A percentile compares a stretch with the other conserved stretches of the same genome.
phyloP scores from a whole-genome alignment of 1,139 yeast genomes.

The Lodderomyces margitis region DNA sequence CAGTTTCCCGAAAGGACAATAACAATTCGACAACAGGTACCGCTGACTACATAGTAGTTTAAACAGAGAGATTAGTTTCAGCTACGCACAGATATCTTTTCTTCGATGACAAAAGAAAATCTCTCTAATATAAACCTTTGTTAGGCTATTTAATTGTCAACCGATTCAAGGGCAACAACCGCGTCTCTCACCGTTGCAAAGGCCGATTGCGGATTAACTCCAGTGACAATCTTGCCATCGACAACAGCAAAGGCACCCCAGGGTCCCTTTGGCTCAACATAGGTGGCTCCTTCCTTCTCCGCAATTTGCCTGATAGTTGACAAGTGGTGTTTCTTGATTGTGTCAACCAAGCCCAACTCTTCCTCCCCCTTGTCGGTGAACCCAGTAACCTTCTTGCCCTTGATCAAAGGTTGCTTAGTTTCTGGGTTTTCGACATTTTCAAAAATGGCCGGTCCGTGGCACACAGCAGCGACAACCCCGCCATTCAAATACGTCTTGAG shows the following conservation, averaged over 20 bases:
- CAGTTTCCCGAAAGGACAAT: too few species aligned
- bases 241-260: conserved; percentile 50
- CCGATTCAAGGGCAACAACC: conserved; percentile 10
- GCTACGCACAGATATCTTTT: too few species aligned
- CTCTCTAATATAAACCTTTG: too few species aligned
- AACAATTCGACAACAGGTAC: too few species aligned
- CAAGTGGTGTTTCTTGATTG: conserved; percentile 33
- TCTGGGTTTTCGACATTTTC: conserved; percentile 28
- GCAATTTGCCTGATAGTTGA: conserved; percentile 35
- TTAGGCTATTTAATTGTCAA: conserved; percentile 1
- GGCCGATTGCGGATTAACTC: conserved; percentile 65
- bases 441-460: conserved; percentile 65
- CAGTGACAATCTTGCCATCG: conserved; percentile 60
- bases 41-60: too few species aligned
- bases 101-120: too few species aligned
- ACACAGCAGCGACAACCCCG: conserved; percentile 61
- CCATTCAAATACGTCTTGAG: conserved; percentile 45
- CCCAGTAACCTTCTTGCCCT: conserved; percentile 58
- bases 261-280: conserved; percentile 46
- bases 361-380: conserved; percentile 58
- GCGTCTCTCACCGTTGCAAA: conserved; percentile 40
- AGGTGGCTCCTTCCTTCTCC: conserved; percentile 41
- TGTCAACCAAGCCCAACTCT: conserved; percentile 32
- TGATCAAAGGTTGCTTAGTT: conserved; percentile 44
- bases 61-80: too few species aligned